Conservation (phyloP, 345 rosid genomes). For the Salix viminalis region DNA sequence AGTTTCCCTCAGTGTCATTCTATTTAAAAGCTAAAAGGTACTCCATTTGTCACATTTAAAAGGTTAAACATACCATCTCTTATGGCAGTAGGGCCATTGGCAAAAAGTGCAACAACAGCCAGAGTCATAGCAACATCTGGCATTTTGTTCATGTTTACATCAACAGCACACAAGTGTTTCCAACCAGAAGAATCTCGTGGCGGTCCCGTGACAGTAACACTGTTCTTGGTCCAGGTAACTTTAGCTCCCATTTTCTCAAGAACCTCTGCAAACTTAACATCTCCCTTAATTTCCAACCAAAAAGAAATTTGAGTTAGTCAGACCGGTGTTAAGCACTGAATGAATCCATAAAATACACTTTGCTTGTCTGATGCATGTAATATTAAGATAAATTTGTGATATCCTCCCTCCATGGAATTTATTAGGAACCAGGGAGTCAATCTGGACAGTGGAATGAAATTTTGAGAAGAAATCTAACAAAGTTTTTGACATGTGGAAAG, state of each 20-base stretch:
- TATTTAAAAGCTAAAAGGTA: background rate
- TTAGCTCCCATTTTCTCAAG: constrained; percentile 95
- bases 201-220: constrained; percentile 90
- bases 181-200: constrained; percentile 62
- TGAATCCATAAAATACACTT: background rate
- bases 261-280: constrained; percentile 90
- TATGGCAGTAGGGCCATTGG: constrained; percentile 92
- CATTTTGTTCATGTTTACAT: constrained; percentile 99
- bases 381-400: background rate
- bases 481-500: background rate
- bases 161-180: constrained; percentile 70
- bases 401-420: background rate
- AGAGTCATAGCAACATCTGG: constrained; percentile 98
- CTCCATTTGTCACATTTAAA: background rate
- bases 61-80: constrained; percentile 67
- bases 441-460: background rate
- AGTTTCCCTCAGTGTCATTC: background rate
- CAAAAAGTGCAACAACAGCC: constrained; percentile 90
- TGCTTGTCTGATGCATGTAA: background rate
- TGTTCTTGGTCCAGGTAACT: constrained; percentile 85
- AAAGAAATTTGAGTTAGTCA: background rate
- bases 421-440: constrained; percentile 3
- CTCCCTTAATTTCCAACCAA: constrained; percentile 50
- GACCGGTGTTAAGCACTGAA: background rate
- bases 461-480: background rate